Evolutionary conservation across 2,329 filamentous ascomycete genomes (phyloP), one percentile per base, ranked within the genome.

Genomic region (Aureobasidium sp.): DNA sequence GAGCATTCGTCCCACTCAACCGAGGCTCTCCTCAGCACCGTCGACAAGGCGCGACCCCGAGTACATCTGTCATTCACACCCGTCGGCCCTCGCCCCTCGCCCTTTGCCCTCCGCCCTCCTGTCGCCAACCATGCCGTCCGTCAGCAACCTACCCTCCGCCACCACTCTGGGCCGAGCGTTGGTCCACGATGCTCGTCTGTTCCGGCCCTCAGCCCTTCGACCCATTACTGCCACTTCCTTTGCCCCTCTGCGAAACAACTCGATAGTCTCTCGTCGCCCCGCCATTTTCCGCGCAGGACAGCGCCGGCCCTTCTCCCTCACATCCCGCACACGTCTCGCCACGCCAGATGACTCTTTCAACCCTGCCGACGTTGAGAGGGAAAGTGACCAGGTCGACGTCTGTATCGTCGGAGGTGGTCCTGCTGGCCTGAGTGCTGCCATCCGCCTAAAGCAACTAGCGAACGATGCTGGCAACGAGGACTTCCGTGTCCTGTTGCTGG

Each of bases 371-470:
- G 79, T 92, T 61, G 93, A 97, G 65, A 87, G 94, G 65, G 94
- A 97, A 74, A 88, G 85, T 58, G 94, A 99, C 69, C 79, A 94
- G 75, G 94, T 99, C 31, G 94, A 99, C 74, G 92, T 99, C 31
- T 95, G 91, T 75, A 97, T 99, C 69, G 85, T 99, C 58, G 94
- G 94, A 69, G 94, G 90, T 73, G 93, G 94, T n/a, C 94, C 94
- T 57, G 90, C 94, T 57, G 94, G 94, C 62, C 82, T 99, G 66
- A 88, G 89, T 67, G 92, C 94, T 49, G 94, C 93, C 54, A 99
- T 99, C 71, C 87, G 89, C 65, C 78, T 99, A 60, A 97, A 97
- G 80, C 93, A 99, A 75, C 81, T 96, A 54, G 94, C 94, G 67
- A 96, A 92, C 70, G 90, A 92, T 70, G 90, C 89, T 35, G 93